phyloP scores from a whole-genome alignment of 768 basidiomycete genomes.

The Inosperma sp. region DNA sequence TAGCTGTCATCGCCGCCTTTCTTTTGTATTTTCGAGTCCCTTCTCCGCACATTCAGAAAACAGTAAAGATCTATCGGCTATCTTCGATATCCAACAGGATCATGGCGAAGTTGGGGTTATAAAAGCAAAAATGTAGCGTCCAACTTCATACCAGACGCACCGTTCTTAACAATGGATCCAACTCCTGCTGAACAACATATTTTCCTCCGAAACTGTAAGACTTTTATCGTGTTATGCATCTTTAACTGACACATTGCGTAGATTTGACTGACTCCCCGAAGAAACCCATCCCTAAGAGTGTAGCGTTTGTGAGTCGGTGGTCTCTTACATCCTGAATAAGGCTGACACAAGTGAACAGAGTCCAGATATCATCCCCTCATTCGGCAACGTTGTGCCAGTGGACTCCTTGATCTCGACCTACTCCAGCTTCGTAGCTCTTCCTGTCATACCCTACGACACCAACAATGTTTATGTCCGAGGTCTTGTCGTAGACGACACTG shows the following conservation, averaged over 20 bases:
- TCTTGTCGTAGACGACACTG: background rate
- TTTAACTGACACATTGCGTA: background rate
- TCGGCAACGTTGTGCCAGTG: background rate
- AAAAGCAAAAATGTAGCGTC: background rate
- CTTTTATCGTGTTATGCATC: background rate
- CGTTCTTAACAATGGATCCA: background rate
- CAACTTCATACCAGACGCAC: background rate
- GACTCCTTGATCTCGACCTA: background rate
- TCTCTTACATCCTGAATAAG: background rate
- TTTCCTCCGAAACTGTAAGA: background rate
- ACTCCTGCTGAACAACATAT: background rate
- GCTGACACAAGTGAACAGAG: background rate
- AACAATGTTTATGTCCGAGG: background rate
- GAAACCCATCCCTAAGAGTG: background rate
- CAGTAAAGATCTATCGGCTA: background rate
- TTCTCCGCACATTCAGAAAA: background rate
- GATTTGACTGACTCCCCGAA: background rate
- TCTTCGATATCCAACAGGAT: background rate
- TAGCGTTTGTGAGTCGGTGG: background rate
- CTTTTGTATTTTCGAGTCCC: background rate
- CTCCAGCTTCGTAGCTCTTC: background rate
- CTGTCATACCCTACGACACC: background rate
- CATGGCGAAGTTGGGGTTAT: background rate
- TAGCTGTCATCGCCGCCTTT: no score
- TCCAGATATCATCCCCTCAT: background rate